Percentiles rank a stretch among this genome's conserved stretches.
These are phyloP conservation scores for Thalia dealbata DNA, from an alignment of 176 grass and related monocot species.

Conservation along the genomic window DNA sequence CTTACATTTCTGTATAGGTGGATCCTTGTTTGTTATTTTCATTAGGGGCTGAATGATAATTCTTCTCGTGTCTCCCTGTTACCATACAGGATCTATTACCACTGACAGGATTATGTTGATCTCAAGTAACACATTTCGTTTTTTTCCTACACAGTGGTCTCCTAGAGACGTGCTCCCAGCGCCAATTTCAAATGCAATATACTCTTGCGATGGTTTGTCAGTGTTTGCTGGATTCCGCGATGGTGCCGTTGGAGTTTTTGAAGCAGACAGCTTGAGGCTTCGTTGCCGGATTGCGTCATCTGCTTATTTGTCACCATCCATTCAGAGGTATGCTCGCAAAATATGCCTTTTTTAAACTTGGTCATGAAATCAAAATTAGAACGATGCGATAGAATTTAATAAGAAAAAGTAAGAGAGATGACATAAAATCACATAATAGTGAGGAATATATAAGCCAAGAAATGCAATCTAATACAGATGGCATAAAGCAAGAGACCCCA, in stretches of 20 bases:
- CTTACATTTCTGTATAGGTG: background rate
- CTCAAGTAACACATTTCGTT: constrained; percentile 2
- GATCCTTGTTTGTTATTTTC: background rate
- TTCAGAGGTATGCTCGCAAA: constrained; percentile 40
- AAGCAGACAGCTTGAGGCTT: constrained; percentile 64
- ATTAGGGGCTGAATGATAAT: background rate
- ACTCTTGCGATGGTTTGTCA: constrained; percentile 80
- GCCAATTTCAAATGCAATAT: constrained; percentile 92
- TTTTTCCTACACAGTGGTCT: constrained; percentile 50
- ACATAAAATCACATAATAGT: no score
- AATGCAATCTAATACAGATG: no score
- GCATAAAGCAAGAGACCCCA: no score
- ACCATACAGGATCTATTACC: constrained; percentile 1
- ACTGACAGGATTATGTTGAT: background rate
- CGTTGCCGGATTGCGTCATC: constrained; percentile 75
- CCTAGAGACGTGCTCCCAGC: constrained; percentile 70
- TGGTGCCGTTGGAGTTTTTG: constrained; percentile 95
- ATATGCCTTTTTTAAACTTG: background rate
- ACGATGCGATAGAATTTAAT: no score
- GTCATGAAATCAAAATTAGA: background rate
- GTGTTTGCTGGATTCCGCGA: constrained; percentile 79
- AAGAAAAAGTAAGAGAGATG: no score
- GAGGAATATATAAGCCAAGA: no score
- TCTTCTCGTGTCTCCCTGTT: background rate
- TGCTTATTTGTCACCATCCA: constrained; percentile 71